Base-by-base conservation (phyloP, 2,329 filamentous ascomycete genomes). In the Fusarium graminum region DNA sequence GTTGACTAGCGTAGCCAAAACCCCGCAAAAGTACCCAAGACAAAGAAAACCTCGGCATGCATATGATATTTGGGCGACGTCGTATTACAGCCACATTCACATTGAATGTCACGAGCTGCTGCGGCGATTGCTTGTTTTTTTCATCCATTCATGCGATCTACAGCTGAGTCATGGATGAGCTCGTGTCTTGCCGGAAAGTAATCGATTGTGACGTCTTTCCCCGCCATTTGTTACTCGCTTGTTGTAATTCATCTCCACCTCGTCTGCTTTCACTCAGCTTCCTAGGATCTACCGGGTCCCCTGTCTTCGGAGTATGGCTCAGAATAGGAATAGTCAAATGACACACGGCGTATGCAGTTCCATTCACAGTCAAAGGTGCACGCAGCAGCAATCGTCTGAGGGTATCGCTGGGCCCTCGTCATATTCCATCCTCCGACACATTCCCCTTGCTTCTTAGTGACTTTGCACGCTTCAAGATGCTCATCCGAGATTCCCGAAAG, bases 401-500 rank as follows among this genome's bases (percentile, higher is more conserved):
- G 40, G 29, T 19, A 34, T 52, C 29, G 42, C 32, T 17, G 17
- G 50, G 36, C 45, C 30, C 42, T 47, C 30, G 22, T 32, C 36
- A 47, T 46, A 52, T 34, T 45, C 44, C 53, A 39, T 58, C 13
- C 12, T 41, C 40, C 17, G 9, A 45, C 40, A 54, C 42, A 26
- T 19, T 45, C 46, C n/a, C 16, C 12, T 49, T 4, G 40, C 34
- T 36, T 28, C 36, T 55, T 11, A 22, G 26, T 39, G 28, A 43
- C n/a, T 11, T 11, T 41, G 16, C n/a, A 47, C 9, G 14, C 26
- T 43, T 40, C 69, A 67, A 47, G 34, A 79, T 79, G 77, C 55
- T 79, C 32, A 67, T 74, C 25, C 70, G 73, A 45, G 76, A 79
- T 49, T 56, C 75, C 25, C 74, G 70, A 64, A 75, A 76, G 5